phyloP scores from a whole-genome alignment of 2,329 filamentous ascomycete species.

The Epichloe amarillans region DNA sequence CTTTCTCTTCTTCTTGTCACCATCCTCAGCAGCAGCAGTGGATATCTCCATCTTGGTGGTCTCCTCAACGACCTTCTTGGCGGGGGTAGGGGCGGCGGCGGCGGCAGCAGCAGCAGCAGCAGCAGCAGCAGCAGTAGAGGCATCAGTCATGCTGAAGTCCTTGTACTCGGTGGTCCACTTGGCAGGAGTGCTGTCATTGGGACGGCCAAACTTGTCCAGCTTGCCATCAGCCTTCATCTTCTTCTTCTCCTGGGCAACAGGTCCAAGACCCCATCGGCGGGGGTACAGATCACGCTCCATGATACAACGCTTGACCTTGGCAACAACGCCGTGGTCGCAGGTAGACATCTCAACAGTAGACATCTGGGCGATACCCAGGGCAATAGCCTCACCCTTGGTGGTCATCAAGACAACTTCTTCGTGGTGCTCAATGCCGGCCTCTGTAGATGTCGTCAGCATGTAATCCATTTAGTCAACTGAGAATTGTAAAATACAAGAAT shows the following conservation, averaged over 20 bases:
- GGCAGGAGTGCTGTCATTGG: slow-evolving; percentile 84
- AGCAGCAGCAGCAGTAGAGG: slow-evolving; percentile 27
- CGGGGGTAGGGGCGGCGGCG: slow-evolving; percentile 15
- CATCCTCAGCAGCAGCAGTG: slow-evolving; percentile 32
- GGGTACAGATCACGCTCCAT: slow-evolving; percentile 99
- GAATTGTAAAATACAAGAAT: slow-evolving; percentile 7
- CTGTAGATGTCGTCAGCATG: slow-evolving; percentile 28
- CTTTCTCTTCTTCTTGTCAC: slow-evolving; percentile 57
- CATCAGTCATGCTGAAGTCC: slow-evolving; percentile 58
- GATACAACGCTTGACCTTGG: slow-evolving; percentile 98
- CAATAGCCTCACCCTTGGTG: slow-evolving; percentile 97
- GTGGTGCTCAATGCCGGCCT: slow-evolving; percentile 80
- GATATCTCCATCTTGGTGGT: slow-evolving; percentile 24
- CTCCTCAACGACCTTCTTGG: slow-evolving; percentile 22
- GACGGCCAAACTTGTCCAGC: slow-evolving; percentile 90
- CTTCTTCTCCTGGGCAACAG: slow-evolving; percentile 94
- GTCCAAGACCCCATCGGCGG: slow-evolving; percentile 88
- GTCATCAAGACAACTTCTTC: slow-evolving; percentile 98
- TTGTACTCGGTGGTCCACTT: slow-evolving; percentile 91
- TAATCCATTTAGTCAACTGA: not conserved
- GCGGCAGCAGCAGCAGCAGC: slow-evolving; percentile 28
- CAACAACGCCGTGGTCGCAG: slow-evolving; percentile 94
- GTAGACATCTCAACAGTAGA: slow-evolving; percentile 93
- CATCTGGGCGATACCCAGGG: slow-evolving; percentile 93
- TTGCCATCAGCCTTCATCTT: slow-evolving; percentile 98